These are phyloP conservation scores for Chaetomium tenue DNA, from an alignment of 495 filamentous ascomycete species.

Conservation along the genomic window DNA sequence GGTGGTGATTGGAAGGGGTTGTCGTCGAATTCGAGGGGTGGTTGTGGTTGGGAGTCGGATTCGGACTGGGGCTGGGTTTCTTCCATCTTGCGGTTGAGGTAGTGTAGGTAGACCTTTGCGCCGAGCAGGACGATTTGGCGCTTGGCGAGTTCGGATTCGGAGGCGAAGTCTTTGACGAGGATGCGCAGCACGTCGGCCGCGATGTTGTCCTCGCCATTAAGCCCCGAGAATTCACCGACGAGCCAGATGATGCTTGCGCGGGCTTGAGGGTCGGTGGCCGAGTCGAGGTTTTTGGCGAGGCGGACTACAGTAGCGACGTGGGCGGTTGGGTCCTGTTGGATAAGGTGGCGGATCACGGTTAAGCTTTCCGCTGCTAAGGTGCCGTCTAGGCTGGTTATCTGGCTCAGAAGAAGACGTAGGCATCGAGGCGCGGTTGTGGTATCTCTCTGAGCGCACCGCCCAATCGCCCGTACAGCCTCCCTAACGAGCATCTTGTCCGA, in stretches of 20 bases:
- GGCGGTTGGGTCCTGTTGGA: conserved; percentile 79
- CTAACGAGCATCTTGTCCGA: conserved; percentile 73
- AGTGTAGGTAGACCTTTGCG: conserved; percentile 90
- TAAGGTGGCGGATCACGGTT: conserved; percentile 91
- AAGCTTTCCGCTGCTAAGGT: conserved; percentile 85
- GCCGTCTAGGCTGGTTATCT: conserved; percentile 80
- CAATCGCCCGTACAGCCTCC: conserved; percentile 88
- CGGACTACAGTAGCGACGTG: conserved; percentile 79
- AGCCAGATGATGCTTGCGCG: conserved; percentile 95
- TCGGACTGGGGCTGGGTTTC: conserved; percentile 28
- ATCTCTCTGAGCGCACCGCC: conserved; percentile 82
- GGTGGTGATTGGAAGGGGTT: background rate
- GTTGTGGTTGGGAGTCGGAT: background rate
- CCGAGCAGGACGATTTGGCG: conserved; percentile 88
- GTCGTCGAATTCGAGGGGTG: background rate
- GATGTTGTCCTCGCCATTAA: conserved; percentile 77
- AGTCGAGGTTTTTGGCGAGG: conserved; percentile 88
- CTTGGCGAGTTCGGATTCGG: conserved; percentile 82
- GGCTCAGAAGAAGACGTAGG: conserved; percentile 73
- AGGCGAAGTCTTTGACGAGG: conserved; percentile 75
- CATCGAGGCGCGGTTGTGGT: conserved; percentile 68
- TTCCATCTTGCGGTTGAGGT: conserved; percentile 63
- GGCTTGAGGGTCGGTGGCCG: conserved; percentile 76
- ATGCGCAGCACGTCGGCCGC: conserved; percentile 92
- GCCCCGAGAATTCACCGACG: conserved; percentile 86